Conservation (phyloP, 2,329 filamentous ascomycete genomes). For the Botrytis elliptica region DNA sequence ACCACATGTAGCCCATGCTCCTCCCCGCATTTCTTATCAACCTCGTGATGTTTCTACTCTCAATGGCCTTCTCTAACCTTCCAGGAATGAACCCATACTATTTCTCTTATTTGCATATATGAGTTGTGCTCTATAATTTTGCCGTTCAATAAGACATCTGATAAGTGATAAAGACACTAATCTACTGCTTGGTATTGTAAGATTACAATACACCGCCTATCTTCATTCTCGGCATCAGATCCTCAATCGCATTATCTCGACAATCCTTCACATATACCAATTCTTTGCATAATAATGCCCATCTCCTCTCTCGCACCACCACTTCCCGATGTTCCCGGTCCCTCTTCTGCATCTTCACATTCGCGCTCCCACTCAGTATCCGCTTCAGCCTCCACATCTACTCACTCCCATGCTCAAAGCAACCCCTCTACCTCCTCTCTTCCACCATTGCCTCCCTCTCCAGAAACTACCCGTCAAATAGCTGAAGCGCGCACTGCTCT, state of each 20-base stretch:
- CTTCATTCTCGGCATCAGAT: background rate
- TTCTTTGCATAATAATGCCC: constrained; percentile 14
- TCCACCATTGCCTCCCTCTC: constrained; percentile 27
- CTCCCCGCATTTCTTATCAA: constrained; percentile 20
- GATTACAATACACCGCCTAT: constrained; percentile 5
- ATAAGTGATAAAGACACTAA: background rate
- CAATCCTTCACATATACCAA: background rate
- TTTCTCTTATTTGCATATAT: background rate
- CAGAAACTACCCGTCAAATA: constrained; percentile 41
- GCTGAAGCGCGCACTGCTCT: constrained; percentile 58
- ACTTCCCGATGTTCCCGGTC: background rate
- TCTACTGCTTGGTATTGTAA: background rate
- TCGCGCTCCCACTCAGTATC: background rate
- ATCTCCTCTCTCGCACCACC: constrained; percentile 13
- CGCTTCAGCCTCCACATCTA: constrained; percentile 11
- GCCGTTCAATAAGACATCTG: background rate
- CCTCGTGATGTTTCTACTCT: constrained; percentile 11
- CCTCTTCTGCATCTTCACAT: background rate
- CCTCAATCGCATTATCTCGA: background rate
- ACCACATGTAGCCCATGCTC: background rate
- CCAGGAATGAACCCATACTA: background rate
- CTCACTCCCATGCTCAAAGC: constrained; percentile 14
- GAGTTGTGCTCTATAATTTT: background rate
- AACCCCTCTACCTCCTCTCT: constrained; percentile 14
- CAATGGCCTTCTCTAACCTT: background rate